These are phyloP conservation scores for Russula emetica DNA, from an alignment of 768 basidiomycete species.

Conservation along the genomic window DNA sequence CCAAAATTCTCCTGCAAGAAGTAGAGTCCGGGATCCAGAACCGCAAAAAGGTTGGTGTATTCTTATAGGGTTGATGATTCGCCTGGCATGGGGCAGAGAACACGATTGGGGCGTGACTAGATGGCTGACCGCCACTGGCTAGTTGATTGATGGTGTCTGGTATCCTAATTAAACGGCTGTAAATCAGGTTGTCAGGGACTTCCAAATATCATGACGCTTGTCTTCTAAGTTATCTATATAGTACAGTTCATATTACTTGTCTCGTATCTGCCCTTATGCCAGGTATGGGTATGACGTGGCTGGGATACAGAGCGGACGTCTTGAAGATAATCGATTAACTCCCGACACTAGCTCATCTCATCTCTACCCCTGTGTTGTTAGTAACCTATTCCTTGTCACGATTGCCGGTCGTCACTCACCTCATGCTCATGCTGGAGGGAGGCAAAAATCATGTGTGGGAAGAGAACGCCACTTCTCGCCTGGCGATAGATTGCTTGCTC, in stretches of 20 bases:
- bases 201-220: background rate
- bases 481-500: background rate
- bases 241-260: background rate
- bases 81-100: no score
- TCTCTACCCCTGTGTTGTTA: background rate
- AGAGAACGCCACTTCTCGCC: no score
- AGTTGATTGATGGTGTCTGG: background rate
- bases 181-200: background rate
- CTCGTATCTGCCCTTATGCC: background rate
- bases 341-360: background rate
- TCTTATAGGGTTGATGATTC: no score
- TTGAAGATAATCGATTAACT: background rate
- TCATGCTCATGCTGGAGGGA: background rate
- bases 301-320: slow-evolving; percentile 1
- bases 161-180: background rate
- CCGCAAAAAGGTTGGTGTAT: no score
- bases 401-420: no score
- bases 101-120: background rate
- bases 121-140: no score
- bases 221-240: background rate
- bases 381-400: no score
- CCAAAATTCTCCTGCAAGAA: background rate
- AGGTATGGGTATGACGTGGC: background rate
- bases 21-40: no score
- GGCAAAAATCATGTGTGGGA: background rate